Percentiles rank a stretch among this genome's conserved stretches.
Conservation (phyloP, 495 filamentous ascomycete species). For the Evernia prunastri region DNA sequence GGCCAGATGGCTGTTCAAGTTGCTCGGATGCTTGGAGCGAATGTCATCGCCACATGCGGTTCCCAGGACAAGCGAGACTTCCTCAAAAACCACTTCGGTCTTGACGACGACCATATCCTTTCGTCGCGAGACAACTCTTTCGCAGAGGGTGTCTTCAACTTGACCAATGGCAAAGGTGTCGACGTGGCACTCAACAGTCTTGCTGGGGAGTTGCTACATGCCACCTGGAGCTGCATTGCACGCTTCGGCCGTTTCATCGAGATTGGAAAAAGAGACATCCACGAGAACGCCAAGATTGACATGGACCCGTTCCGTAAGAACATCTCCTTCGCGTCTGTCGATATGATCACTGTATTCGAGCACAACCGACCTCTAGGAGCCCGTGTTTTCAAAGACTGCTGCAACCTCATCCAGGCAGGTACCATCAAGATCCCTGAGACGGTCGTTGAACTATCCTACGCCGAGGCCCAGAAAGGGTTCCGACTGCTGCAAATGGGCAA, state of each 20-base stretch:
- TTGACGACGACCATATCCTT: conserved; percentile 43
- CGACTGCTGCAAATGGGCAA: conserved; percentile 22
- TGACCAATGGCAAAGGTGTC: conserved; percentile 47
- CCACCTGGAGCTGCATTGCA: conserved; percentile 49
- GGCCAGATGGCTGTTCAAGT: conserved; percentile 21
- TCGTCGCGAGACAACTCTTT: conserved; percentile 42
- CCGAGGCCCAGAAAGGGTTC: conserved; percentile 21
- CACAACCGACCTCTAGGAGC: conserved; percentile 15
- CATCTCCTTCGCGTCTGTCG: conserved; percentile 30
- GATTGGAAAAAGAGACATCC: conserved; percentile 42
- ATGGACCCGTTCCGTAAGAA: conserved; percentile 24
- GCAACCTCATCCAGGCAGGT: conserved; percentile 15
- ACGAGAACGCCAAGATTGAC: conserved; percentile 20
- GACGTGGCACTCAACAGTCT: conserved; percentile 52
- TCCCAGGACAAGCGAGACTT: conserved; percentile 36
- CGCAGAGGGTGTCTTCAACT: conserved; percentile 34
- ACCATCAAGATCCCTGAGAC: conserved; percentile 15
- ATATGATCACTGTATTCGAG: conserved; percentile 20
- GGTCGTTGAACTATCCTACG: conserved; percentile 11
- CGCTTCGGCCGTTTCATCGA: conserved; percentile 49
- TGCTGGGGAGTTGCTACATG: conserved; percentile 43
- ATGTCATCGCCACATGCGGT: conserved; percentile 42
- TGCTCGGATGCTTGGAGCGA: conserved; percentile 25
- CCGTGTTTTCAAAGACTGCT: conserved; percentile 18
- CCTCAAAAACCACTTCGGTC: conserved; percentile 31